Percentiles rank a stretch among this genome's conserved stretches.
Conservation (phyloP, 163 green algal species). For the Chlorella variabilis region DNA sequence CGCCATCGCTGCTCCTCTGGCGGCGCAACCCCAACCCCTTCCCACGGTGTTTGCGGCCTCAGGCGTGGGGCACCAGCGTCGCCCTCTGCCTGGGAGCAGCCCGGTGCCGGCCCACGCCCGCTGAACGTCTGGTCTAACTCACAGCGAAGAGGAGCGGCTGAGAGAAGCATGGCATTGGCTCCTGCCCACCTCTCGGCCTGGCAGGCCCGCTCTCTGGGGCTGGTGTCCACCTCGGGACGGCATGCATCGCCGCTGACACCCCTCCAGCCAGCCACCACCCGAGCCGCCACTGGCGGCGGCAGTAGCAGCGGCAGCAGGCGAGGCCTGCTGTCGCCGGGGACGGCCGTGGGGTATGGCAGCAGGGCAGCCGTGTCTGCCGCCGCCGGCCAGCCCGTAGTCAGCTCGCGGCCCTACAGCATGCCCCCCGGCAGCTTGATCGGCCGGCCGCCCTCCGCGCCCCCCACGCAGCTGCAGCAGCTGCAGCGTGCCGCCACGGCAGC, state of each 20-base stretch:
- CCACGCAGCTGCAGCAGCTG: background rate
- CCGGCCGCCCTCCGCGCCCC: background rate
- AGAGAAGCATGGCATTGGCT: background rate
- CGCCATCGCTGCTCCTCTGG: no score
- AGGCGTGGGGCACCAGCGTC: no score
- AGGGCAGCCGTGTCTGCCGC: background rate
- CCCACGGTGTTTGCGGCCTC: no score
- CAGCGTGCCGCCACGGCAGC: background rate
- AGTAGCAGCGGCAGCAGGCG: background rate
- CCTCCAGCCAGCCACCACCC: background rate
- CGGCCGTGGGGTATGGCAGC: background rate
- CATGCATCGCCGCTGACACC: background rate
- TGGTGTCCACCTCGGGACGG: constrained; percentile 6
- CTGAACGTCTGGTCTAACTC: background rate
- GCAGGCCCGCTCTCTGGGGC: background rate
- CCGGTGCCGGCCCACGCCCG: background rate
- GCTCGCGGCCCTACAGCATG: background rate
- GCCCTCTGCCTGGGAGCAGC: no score
- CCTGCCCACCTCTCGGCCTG: background rate
- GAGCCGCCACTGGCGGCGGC: background rate
- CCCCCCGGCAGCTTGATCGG: background rate
- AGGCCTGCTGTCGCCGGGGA: background rate
- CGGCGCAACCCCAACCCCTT: no score
- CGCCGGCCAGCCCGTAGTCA: background rate
- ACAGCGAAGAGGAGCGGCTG: background rate